Evolutionary conservation across 139 green algal species (phyloP).

Genomic region (Spirogloea muscicola): DNA sequence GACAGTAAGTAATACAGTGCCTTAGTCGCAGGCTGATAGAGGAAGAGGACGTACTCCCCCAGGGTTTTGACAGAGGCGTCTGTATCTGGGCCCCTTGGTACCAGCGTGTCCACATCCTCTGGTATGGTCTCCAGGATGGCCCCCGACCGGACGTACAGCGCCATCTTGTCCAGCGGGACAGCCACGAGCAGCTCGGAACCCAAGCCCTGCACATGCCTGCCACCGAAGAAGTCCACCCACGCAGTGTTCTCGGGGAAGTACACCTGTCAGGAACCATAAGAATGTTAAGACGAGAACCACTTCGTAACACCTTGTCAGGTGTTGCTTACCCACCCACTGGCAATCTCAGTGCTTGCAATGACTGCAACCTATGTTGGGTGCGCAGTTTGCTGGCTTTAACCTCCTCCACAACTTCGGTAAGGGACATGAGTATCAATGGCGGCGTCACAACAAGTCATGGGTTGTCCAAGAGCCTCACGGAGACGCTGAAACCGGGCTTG

Average conservation of each 20-base stretch:
- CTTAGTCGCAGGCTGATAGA: no score
- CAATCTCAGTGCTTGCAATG: no score
- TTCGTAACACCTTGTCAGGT: no score
- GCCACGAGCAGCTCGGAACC: background rate
- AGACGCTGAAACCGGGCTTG: background rate
- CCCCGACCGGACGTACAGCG: slow-evolving; percentile 6
- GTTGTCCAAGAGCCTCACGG: no score
- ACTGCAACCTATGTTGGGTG: no score
- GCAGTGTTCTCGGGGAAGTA: background rate
- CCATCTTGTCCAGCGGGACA: slow-evolving; percentile 16
- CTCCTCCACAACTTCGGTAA: no score
- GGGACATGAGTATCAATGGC: no score
- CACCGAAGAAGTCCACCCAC: slow-evolving; percentile 33
- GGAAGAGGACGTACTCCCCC: slow-evolving; percentile 1
- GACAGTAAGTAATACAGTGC: no score
- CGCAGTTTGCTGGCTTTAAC: no score
- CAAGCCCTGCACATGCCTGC: background rate
- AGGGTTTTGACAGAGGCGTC: slow-evolving; percentile 10
- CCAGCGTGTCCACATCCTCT: slow-evolving; percentile 35
- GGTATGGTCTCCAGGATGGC: slow-evolving; percentile 25
- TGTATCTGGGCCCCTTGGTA: background rate
- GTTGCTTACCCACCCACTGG: no score
- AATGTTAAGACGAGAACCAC: no score
- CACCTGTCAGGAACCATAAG: slow-evolving; percentile 1
- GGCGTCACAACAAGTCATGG: no score